Evolutionary conservation across 352 stramenopile species (phyloP).

Genomic region (Globisporangium paroecandrum): DNA sequence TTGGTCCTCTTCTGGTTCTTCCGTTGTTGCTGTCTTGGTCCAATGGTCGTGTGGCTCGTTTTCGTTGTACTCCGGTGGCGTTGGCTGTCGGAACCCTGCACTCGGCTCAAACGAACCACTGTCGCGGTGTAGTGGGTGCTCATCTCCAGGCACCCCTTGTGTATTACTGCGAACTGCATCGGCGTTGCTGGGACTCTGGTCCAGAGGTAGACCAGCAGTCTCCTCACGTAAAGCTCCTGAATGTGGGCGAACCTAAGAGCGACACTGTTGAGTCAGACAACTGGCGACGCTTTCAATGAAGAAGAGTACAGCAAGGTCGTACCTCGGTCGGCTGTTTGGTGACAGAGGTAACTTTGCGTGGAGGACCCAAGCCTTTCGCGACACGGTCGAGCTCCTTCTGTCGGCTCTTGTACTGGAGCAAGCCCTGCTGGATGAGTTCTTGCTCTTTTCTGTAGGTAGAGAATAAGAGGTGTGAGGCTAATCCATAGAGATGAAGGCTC

Average conservation of each 20-base stretch:
- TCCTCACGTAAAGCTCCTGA: not conserved
- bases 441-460: conserved; percentile 33
- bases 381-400: conserved; percentile 56
- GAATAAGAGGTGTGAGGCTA: no score
- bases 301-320: not conserved
- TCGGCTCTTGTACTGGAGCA: conserved; percentile 55
- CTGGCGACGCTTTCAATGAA: not conserved
- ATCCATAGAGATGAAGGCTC: no score
- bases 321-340: not conserved
- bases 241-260: not conserved
- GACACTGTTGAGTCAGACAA: not conserved
- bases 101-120: not conserved
- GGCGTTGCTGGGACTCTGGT: not conserved
- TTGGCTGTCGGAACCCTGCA: not conserved
- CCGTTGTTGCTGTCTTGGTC: not conserved
- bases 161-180: not conserved
- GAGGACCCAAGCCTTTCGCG: conserved; percentile 38
- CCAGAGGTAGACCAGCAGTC: not conserved
- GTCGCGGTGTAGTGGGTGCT: not conserved
- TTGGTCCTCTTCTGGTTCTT: not conserved
- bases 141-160: not conserved
- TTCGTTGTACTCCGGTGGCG: not conserved
- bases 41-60: not conserved
- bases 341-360: not conserved
- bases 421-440: conserved; percentile 47